Conservation (phyloP, 2,329 filamentous ascomycete species). For the Pestalotiopsis sp. region DNA sequence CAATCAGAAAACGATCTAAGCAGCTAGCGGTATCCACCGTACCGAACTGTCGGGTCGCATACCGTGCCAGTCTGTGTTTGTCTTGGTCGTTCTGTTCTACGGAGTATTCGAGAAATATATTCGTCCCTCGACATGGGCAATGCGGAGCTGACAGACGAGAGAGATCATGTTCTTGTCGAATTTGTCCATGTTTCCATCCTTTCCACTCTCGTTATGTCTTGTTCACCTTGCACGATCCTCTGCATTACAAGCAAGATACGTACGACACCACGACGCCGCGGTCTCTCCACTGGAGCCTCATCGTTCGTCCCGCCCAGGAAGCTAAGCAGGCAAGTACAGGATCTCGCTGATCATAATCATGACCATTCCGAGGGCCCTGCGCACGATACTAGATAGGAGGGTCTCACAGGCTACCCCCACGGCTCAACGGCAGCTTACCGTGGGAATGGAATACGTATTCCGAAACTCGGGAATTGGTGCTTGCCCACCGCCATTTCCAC, state of each 20-base stretch:
- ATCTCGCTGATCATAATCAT: not conserved
- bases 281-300: not conserved
- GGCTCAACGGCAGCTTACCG: not conserved
- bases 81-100: not conserved
- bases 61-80: not conserved
- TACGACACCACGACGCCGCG: not conserved
- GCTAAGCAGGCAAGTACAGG: not conserved
- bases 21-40: not conserved
- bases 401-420: not conserved
- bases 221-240: too few relatives aligned
- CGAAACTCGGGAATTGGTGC: not conserved
- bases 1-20: not conserved
- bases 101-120: not conserved
- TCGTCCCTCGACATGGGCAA: not conserved
- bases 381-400: not conserved
- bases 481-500: not conserved
- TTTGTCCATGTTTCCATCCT: not conserved
- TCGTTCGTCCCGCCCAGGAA: not conserved
- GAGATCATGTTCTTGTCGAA: not conserved
- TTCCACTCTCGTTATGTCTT: too few relatives aligned
- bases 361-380: not conserved
- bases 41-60: conserved; percentile 2
- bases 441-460: not conserved
- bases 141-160: not conserved
- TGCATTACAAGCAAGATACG: too few relatives aligned